Conservation (phyloP, 768 basidiomycete genomes). For the Boletus sp. region DNA sequence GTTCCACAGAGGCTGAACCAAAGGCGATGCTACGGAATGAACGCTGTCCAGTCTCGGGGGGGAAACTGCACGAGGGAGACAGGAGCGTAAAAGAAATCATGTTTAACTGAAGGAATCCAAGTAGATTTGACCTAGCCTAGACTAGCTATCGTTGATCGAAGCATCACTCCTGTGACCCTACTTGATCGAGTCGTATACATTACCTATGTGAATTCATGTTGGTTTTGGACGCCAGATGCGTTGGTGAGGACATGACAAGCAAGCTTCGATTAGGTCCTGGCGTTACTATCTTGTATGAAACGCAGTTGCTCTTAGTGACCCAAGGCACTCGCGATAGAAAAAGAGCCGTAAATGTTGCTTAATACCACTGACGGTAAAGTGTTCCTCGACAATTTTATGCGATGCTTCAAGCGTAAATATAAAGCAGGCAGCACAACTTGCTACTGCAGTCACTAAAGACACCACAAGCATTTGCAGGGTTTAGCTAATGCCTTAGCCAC, state of each 20-base stretch:
- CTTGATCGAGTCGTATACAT: background rate
- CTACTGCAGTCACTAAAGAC: no score
- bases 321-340: background rate
- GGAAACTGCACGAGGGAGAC: background rate
- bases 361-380: background rate
- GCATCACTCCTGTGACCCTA: background rate
- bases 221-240: no score
- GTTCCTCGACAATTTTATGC: background rate
- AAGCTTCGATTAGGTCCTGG: background rate
- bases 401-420: background rate
- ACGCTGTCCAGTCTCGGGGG: background rate
- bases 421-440: background rate
- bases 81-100: background rate
- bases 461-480: no score
- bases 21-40: slow-evolving; percentile 1
- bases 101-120: background rate
- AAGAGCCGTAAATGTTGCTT: background rate
- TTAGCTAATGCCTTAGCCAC: no score
- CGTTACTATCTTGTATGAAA: background rate
- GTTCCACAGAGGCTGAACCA: background rate
- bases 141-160: background rate
- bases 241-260: background rate
- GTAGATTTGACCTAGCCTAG: background rate
- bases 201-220: background rate
- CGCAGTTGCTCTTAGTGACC: background rate